Base-by-base conservation (phyloP, 805 yeast species). In the Wickerhamiella kazuoi region DNA sequence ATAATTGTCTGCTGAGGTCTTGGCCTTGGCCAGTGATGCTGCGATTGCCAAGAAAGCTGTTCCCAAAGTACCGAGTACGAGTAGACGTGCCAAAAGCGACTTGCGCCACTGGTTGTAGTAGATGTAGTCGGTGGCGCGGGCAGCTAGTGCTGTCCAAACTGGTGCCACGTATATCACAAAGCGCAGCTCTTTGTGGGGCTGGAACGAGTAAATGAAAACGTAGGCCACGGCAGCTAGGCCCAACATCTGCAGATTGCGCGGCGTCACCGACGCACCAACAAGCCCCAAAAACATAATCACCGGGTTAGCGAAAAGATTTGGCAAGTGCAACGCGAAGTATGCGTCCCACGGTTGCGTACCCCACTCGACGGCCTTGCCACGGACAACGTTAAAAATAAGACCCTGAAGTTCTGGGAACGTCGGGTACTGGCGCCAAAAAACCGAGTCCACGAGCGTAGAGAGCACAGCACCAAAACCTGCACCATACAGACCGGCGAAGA, bases 171-270 rank as follows among this genome's bases (percentile, higher is more conserved):
- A 87, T 15, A 78, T 63, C 31, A 87, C 73, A 51, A 87, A 87
- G 49, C 96, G 69, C 93, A 93, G 82, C 62, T 87, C 97, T 54
- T 87, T 87, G 50, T 87, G 96, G 2, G 90, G 84, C 56, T 80
- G 90, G 38, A 76, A 55, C 0, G 95, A 83, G 68, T 84, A 67
- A 4, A 72, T 50, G 1, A 62, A 44, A n/a, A 84, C 65, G 51
- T 63, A 86, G 14, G 70, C 37, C 1, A 75, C 32, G 0, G 79
- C 60, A 1, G 82, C 62, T 15, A 69, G 43, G 1, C 70, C 63
- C 21, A 76, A 51, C 4, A 74, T 57, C 31, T 69, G 65, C 29
- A 72, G 49, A 15, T 39, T 39, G 20, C 41, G 39, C n/a, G 44
- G 40, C 18, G 40, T 41, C 13, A 45, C 39, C n/a, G 46, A 28